Conservation (phyloP, 1,139 yeast genomes). For the Suhomyces coccinellae region DNA sequence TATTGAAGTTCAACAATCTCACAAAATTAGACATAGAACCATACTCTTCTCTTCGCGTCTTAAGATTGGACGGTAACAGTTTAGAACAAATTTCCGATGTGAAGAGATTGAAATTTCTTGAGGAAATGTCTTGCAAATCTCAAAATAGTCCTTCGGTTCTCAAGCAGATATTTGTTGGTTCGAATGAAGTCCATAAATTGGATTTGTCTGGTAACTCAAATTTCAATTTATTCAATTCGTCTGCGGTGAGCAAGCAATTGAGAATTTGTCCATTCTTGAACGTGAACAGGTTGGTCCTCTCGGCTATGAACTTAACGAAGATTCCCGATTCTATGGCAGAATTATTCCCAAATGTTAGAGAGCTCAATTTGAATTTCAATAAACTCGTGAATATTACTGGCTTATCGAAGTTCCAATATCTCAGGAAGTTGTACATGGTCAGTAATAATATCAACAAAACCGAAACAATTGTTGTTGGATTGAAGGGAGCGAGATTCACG, state of each 20-base stretch:
- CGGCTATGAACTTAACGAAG: constrained; percentile 43
- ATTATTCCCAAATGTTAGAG: constrained; percentile 48
- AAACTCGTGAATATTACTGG: constrained; percentile 32
- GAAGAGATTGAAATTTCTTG: constrained; percentile 34
- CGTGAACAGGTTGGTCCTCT: constrained; percentile 40
- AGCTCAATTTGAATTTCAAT: constrained; percentile 54
- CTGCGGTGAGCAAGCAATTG: constrained; percentile 1
- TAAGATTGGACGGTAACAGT: constrained; percentile 49
- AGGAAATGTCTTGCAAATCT: constrained; percentile 45
- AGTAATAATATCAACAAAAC: constrained; percentile 45
- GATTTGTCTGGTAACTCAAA: constrained; percentile 43
- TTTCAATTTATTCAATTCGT: constrained; percentile 11
- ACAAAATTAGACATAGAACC: constrained; percentile 29
- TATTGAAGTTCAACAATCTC: constrained; percentile 43
- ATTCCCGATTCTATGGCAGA: constrained; percentile 39
- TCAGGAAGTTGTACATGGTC: constrained; percentile 44
- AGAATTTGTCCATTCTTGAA: constrained; percentile 31
- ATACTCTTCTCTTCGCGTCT: constrained; percentile 43
- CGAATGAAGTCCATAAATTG: constrained; percentile 26
- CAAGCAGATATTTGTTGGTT: constrained; percentile 21
- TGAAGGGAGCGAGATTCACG: constrained; percentile 31
- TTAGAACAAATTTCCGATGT: constrained; percentile 30
- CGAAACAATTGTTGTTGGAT: constrained; percentile 34
- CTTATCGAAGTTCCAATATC: constrained; percentile 30
- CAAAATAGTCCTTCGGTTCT: constrained; percentile 26